Conservation (phyloP, 164 flowering plant genomes). For the Stephania yunnanensis region DNA sequence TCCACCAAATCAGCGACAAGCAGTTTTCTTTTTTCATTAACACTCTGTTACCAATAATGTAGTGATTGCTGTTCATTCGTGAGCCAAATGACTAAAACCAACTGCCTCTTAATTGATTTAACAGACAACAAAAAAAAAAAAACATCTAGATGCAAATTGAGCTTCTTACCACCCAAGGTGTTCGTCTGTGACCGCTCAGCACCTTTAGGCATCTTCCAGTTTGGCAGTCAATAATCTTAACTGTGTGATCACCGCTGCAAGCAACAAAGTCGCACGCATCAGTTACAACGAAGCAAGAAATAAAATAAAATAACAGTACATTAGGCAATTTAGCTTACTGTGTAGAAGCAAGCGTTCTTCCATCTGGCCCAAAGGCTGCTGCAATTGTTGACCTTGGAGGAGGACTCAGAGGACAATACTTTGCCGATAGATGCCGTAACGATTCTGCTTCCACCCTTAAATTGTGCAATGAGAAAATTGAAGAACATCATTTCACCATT, state of each 20-base stretch:
- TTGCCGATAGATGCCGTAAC: conserved; percentile 65
- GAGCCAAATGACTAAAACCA: not conserved
- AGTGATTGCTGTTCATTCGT: not conserved
- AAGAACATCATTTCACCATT: not conserved
- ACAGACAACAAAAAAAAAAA: not conserved
- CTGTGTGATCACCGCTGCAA: conserved; percentile 93
- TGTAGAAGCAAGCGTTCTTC: conserved; percentile 87
- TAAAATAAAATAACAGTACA: not conserved
- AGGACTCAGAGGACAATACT: conserved; percentile 75
- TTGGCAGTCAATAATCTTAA: conserved; percentile 85
- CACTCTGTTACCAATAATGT: not conserved
- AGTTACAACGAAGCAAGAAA: not conserved
- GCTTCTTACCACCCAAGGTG: conserved; percentile 97
- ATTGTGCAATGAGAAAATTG: not conserved
- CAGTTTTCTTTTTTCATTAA: not conserved
- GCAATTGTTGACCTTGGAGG: conserved; percentile 99
- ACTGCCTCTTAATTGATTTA: not conserved
- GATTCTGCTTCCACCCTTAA: conserved; percentile 91
- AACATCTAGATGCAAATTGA: not conserved
- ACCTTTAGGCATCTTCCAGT: conserved; percentile 87
- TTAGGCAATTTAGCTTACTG: conserved; percentile 48
- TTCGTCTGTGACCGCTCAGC: conserved; percentile 85
- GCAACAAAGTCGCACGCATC: conserved; percentile 11
- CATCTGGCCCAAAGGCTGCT: conserved; percentile 95
- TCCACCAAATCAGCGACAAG: not conserved